Evolutionary conservation across 1,139 yeast species (phyloP).

Genomic region (Scheffersomyces segobiensis): DNA sequence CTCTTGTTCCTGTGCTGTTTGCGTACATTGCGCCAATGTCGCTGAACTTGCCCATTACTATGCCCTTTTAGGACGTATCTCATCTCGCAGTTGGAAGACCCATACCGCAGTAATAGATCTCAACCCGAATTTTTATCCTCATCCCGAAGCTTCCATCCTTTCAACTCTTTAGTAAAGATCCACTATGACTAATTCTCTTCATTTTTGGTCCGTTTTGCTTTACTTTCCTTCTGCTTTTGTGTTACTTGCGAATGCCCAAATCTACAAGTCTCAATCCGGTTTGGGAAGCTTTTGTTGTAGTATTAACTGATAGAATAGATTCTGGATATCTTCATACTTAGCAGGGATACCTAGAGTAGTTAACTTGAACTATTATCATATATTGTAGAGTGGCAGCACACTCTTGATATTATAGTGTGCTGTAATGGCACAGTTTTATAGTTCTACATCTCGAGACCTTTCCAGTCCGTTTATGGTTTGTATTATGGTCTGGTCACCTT

Average conservation of each 20-base stretch:
- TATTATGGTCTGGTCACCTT: not conserved
- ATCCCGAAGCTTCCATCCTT: not conserved
- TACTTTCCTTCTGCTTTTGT: not conserved
- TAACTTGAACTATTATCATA: not conserved
- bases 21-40: not conserved
- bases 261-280: not conserved
- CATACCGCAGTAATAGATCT: not conserved
- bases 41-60: not conserved
- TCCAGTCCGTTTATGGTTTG: not conserved
- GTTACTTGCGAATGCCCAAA: not conserved
- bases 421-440: not conserved
- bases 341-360: not conserved
- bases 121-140: not conserved
- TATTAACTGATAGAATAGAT: too few species aligned
- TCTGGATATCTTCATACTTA: too few species aligned
- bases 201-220: too few species aligned
- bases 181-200: not conserved
- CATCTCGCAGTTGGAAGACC: not conserved
- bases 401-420: too few species aligned
- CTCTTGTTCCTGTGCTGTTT: not conserved
- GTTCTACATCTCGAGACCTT: not conserved
- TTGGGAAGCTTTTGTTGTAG: not conserved
- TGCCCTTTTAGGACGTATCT: not conserved
- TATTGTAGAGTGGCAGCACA: not conserved
- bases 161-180: not conserved